A percentile compares a stretch with the other conserved stretches of the same genome.
phyloP scores from a whole-genome alignment of 1,139 yeast species.

The Suhomyces chickasaworum region DNA sequence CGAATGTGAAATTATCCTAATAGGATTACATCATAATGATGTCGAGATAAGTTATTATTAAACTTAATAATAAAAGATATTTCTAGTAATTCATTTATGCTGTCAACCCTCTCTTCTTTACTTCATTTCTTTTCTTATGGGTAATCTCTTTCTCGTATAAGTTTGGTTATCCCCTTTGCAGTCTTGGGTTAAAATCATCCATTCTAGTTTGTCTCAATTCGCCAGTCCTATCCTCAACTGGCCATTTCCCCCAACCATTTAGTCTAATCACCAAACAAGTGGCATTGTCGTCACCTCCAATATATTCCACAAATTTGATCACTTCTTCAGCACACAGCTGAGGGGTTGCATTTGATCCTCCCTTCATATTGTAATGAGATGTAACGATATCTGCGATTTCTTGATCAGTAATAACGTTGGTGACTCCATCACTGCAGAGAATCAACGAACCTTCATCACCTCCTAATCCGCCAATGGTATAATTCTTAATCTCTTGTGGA shows the following conservation, averaged over 20 bases:
- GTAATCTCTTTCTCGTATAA: not conserved
- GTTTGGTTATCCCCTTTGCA: constrained; percentile 18
- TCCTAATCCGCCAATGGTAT: constrained; percentile 54
- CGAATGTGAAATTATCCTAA: no score
- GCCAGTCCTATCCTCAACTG: constrained; percentile 79
- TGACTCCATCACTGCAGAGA: constrained; percentile 83
- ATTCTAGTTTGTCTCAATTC: constrained; percentile 73
- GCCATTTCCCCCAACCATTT: constrained; percentile 96
- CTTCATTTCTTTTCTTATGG: no score
- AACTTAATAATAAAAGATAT: no score
- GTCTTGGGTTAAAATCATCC: constrained; percentile 48
- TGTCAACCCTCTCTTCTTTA: no score
- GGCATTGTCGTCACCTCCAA: constrained; percentile 94
- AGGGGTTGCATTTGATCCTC: constrained; percentile 75
- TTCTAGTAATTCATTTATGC: not conserved
- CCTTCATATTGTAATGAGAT: constrained; percentile 66
- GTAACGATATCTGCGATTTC: constrained; percentile 87
- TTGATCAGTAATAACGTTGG: constrained; percentile 80
- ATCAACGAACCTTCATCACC: constrained; percentile 85
- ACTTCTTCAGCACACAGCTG: constrained; percentile 86
- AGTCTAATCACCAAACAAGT: constrained; percentile 81
- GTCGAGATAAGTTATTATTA: no score
- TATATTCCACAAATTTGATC: constrained; percentile 76
- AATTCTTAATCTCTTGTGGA: constrained; percentile 40
- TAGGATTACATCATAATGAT: no score